A percentile compares a stretch with the other conserved stretches of the same genome.
phyloP scores from a whole-genome alignment of 768 basidiomycete species.

The Lactarius trivialis region DNA sequence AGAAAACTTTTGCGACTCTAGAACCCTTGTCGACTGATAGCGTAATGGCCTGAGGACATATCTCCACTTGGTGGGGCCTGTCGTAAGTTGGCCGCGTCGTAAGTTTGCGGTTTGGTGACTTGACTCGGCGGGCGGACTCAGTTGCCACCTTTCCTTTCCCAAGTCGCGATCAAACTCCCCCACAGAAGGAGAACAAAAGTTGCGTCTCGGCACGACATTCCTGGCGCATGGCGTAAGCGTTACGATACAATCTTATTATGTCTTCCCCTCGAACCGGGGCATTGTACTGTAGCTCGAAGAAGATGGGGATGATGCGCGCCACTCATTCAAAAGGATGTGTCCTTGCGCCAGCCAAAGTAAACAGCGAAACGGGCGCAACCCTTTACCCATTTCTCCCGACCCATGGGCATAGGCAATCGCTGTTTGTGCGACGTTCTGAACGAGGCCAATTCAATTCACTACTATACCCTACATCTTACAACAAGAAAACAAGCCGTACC shows the following conservation, averaged over 20 bases:
- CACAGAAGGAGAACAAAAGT: not conserved
- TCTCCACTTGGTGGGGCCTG: not conserved
- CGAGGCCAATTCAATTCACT: not conserved
- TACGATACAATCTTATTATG: not conserved
- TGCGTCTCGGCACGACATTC: not conserved
- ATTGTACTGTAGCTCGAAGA: not conserved
- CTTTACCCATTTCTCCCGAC: not conserved
- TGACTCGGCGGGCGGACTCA: no score
- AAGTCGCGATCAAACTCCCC: not conserved
- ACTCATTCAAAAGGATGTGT: not conserved
- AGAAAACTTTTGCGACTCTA: not conserved
- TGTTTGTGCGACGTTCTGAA: not conserved
- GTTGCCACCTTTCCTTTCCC: not conserved
- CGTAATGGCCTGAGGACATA: not conserved
- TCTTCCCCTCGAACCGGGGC: not conserved
- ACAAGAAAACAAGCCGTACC: not conserved
- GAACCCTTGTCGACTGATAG: not conserved
- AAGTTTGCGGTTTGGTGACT: not conserved
- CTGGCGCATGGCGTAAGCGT: not conserved
- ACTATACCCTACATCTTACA: constrained; percentile 11
- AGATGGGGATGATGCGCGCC: not conserved
- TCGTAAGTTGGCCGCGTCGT: not conserved
- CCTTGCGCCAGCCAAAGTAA: not conserved
- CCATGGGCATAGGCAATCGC: not conserved
- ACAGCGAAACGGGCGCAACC: not conserved